Percentiles rank a stretch among this genome's conserved stretches.
Evolutionary conservation across 805 yeast species (phyloP).

Genomic region (Candida nonsorbophila): DNA sequence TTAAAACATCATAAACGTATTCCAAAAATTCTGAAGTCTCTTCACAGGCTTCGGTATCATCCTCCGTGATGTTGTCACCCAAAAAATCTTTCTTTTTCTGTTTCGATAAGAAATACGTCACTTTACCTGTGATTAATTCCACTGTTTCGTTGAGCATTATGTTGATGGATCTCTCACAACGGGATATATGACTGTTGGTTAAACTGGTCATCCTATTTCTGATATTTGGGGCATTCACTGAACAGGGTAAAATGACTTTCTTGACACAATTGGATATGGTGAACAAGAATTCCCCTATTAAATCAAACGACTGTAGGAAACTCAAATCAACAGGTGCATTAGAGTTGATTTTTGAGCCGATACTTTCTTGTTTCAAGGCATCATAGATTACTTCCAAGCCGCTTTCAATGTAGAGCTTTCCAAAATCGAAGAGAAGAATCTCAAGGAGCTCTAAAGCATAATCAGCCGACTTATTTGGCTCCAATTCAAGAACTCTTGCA

Average conservation of each 20-base stretch:
- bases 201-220: constrained; percentile 56
- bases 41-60: constrained; percentile 68
- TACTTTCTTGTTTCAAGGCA: constrained; percentile 28
- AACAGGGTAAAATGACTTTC: constrained; percentile 70
- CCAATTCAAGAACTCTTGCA: constrained; percentile 69
- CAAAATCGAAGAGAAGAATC: constrained; percentile 61
- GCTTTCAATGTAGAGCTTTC: constrained; percentile 67
- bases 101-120: constrained; percentile 43
- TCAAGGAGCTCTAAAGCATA: constrained; percentile 65
- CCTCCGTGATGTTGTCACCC: constrained; percentile 32
- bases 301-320: constrained; percentile 45
- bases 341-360: constrained; percentile 15
- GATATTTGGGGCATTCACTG: constrained; percentile 51
- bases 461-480: constrained; percentile 56
- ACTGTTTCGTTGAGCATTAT: constrained; percentile 56
- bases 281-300: constrained; percentile 55
- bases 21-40: constrained; percentile 51
- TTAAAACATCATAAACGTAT: constrained; percentile 35
- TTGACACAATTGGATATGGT: constrained; percentile 69
- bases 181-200: constrained; percentile 55
- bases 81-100: constrained; percentile 74
- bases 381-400: constrained; percentile 69
- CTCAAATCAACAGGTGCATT: constrained; percentile 34
- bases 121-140: constrained; percentile 46
- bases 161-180: constrained; percentile 63